Base-by-base conservation (phyloP, 1,139 yeast genomes). In the Blastobotrys petasosporus region DNA sequence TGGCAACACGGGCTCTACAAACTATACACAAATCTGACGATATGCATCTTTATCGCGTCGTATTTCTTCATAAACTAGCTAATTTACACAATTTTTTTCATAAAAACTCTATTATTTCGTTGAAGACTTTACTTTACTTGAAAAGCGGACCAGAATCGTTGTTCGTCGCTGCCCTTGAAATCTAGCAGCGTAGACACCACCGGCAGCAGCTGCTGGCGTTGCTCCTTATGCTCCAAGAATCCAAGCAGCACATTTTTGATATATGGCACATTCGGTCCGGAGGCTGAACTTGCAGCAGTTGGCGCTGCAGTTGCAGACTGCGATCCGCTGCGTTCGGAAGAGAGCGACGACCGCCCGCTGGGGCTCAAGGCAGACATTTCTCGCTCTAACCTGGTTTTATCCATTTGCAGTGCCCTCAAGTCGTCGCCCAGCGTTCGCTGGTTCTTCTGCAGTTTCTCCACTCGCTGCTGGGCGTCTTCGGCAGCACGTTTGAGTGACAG, bases 191-290 rank as follows among this genome's bases (percentile, higher is more conserved):
- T 80, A 46, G 90, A 77, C 29, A 92, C 73, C 4, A 92, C 97
- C 0, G 97, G 97, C 35, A 92, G 68, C 43, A 92, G 72, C 62
- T 82, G 86, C 32, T 75, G 80, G 45, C 97, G 73, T 64, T 90
- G 97, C n/a, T 90, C 97, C 58, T 76, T 85, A 60, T 86, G 95
- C 60, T 90, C 97, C 51, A 92, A 67, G 62, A 84, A 92, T 1
- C 97, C 97, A 7, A 92, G 68, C 15, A 92, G 66, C 2, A 92
- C 97, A 61, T 92, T 92, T 62, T 85, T 85, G 45, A 88, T 74
- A 62, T 92, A 92, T 15, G 92, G 86, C 28, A 82, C 70, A 57
- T 82, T 79, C 17, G 72, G 72, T 32, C 38, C 32, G 15, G 20
- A 32, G 25, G n/a, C 33, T 12, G 12, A 9, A 7, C 13, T 39